phyloP scores from a whole-genome alignment of 352 stramenopile species.

The Globisporangium abappressorium region DNA sequence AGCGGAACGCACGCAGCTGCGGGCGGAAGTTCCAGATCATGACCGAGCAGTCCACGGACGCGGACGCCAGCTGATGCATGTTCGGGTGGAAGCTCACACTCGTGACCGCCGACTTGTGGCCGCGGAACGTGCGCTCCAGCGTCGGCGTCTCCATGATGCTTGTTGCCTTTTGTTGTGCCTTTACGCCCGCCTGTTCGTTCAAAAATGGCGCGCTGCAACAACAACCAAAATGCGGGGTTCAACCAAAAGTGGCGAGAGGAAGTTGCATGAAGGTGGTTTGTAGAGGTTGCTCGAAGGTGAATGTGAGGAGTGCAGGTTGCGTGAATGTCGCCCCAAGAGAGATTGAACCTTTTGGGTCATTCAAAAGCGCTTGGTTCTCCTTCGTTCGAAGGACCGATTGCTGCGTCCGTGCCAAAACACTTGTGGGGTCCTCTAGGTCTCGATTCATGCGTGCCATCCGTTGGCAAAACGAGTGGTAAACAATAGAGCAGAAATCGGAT shows the following conservation, averaged over 20 bases:
- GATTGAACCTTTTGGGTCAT: too few relatives aligned
- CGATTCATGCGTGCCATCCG: too few relatives aligned
- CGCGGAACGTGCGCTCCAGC: constrained; percentile 87
- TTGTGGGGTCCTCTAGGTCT: too few relatives aligned
- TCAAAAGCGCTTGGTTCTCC: too few relatives aligned
- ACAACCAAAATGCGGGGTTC: background rate
- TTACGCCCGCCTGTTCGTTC: constrained; percentile 7
- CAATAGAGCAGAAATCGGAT: too few relatives aligned
- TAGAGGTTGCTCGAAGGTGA: background rate
- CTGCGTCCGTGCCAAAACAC: too few relatives aligned
- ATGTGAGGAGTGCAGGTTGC: too few relatives aligned
- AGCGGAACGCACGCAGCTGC: constrained; percentile 79
- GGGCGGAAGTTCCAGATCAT: constrained; percentile 93
- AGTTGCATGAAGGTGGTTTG: constrained; percentile 14
- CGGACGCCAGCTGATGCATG: constrained; percentile 85
- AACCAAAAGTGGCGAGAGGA: background rate
- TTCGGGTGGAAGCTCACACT: constrained; percentile 82
- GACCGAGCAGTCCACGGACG: constrained; percentile 69
- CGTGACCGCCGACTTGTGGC: constrained; percentile 76
- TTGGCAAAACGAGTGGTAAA: too few relatives aligned
- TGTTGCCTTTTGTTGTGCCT: background rate
- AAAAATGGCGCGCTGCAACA: constrained; percentile 6
- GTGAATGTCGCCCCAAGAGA: background rate
- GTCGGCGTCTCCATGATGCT: constrained; percentile 33
- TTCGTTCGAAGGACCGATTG: too few relatives aligned